Base-by-base conservation (phyloP, 805 yeast species). In the Starmera caribaea region DNA sequence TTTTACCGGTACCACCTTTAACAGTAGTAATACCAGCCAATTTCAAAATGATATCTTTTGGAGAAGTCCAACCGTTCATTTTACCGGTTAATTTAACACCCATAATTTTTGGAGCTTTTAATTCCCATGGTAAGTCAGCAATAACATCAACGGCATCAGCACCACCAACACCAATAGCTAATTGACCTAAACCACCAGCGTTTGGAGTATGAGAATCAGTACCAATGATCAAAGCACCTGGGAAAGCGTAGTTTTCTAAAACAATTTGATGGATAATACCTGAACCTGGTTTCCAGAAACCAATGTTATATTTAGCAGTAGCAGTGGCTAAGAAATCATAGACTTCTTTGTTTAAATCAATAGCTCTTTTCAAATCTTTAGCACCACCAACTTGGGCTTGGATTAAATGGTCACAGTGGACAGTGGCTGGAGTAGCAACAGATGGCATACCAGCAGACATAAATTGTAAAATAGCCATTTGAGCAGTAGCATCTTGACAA, bases 111-210 rank as follows among this genome's bases (percentile, higher is more conserved):
- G 97, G 97, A 44, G 97, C 97, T 74, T 89, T 89, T 60, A 89
- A 78, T 71, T 89, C 97, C 97, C 97, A 89, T 41, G 97, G 82
- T 50, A 87, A 74, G 58, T 83, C 82, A 45, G 97, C 85, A 80
- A 89, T 77, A 45, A 87, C 97, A 63, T 89, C 97, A 52, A 89
- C 97, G 47, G 97, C 97, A 65, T 89, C 97, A 51, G 97, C 97
- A 76, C 97, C 97, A 74, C 97, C 97, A 52, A 90, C 97, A 76
- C 97, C 97, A 53, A 89, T 89, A 51, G 97, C 97, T 58, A 89
- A 77, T 69, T 86, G 94, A 71, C 97, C 97, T 58, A 89, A 75
- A 69, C 97, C 97, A 74, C 97, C 97, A 44, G 96, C 97, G 65
- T 89, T 89, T 45, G 97, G 97, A 54, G 97, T 89, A 69, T 89